These are phyloP conservation scores for Russula sp. DNA, from an alignment of 768 basidiomycete species.

Conservation along the genomic window DNA sequence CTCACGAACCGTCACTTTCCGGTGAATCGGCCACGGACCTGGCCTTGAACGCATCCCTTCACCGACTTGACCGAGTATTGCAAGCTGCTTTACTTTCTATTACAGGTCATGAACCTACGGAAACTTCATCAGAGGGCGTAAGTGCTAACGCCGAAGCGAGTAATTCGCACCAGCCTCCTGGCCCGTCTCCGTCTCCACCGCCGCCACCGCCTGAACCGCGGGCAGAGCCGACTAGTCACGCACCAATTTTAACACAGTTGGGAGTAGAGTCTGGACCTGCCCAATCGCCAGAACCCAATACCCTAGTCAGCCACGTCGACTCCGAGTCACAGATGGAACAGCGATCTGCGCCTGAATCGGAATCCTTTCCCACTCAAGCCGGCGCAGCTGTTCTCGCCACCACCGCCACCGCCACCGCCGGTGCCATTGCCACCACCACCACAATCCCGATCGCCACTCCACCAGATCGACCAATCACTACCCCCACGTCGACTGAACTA, in stretches of 20 bases:
- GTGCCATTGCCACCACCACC: neutral
- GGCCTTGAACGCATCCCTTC: constrained; percentile 58
- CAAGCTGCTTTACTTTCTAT: constrained; percentile 68
- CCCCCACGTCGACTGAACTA: neutral
- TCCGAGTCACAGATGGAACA: neutral
- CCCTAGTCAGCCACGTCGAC: neutral
- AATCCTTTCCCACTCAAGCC: neutral
- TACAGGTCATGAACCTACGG: constrained; percentile 48
- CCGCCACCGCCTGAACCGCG: constrained; percentile 1
- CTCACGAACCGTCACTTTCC: constrained; percentile 51
- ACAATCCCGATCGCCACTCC: neutral
- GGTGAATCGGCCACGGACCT: constrained; percentile 53
- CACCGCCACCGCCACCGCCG: constrained; percentile 19
- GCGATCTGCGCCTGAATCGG: neutral
- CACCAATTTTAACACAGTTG: neutral
- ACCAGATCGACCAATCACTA: neutral
- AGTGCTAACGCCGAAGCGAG: neutral
- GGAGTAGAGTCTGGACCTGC: neutral
- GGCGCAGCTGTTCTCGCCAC: neutral
- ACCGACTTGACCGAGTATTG: constrained; percentile 63
- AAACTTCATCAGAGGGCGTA: constrained; percentile 20
- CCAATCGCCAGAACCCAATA: neutral
- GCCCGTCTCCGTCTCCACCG: neutral
- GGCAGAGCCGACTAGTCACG: neutral
- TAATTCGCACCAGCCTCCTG: constrained; percentile 1